Base-by-base conservation (phyloP, 192 early-diverging fungal species). In the Coemansia pectinata region DNA sequence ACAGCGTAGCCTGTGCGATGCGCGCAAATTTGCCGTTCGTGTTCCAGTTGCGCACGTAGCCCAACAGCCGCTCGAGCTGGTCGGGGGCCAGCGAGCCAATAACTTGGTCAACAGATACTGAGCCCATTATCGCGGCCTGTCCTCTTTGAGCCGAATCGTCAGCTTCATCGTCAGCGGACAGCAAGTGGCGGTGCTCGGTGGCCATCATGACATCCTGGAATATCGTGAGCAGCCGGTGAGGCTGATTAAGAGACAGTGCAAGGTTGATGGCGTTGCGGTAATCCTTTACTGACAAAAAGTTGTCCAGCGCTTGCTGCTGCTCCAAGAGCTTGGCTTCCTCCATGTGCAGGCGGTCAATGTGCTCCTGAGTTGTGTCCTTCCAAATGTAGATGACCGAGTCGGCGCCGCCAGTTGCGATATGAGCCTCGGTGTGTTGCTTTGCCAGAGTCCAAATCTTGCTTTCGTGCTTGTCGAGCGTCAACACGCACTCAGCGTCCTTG, bases 361-460 rank as follows among this genome's bases (percentile, higher is more conserved):
- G 93, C 62, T 93, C 84, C 58, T 88, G 83, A 5, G 98, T 99
- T 36, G 87, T 87, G 72, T 99, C 98, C 69, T 94, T 87, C 98
- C 96, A 99, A 21, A 99, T 77, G 55, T 90, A 89, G 68, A 98
- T 90, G 23, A 88, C 87, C 34, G 95, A 95, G 70, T 99, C 98
- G 0, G 93, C 94, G 21, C 93, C 93, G 29, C 93, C 98, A 21
- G 98, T 91, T n/a, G 91, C 90, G 23, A 98, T 77, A 60, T 87
- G 76, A 27, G 78, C 84, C 71, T 91, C 87, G 15, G 69, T 74
- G 44, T 90, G 91, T 50, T 88, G 85, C 44, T 93, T 87, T 39
- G 93, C 87, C 59, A 98, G 77, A 0, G 93, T 90, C 98, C 98
- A 99, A 21, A 98, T 89, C 78, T 95, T 95, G 77, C 96, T 95